These are phyloP conservation scores for Paraphaeosphaeria minitans DNA, from an alignment of 2,329 filamentous ascomycete species.

Conservation along the genomic window DNA sequence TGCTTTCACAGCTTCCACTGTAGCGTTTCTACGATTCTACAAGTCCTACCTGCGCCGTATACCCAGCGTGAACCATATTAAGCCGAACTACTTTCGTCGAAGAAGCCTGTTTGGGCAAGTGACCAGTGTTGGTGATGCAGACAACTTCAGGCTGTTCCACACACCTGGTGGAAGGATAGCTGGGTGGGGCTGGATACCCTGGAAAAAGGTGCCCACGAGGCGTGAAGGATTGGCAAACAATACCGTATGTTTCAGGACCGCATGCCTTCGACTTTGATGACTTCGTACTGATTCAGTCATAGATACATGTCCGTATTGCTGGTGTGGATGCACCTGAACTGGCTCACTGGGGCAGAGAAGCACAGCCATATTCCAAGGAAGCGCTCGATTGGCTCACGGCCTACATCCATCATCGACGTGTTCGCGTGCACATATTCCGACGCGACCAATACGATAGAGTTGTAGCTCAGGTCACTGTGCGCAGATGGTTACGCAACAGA, in stretches of 20 bases:
- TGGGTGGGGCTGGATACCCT: constrained; percentile 90
- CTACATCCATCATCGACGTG: constrained; percentile 72
- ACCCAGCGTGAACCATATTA: constrained; percentile 75
- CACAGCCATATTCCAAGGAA: constrained; percentile 82
- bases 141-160: constrained; percentile 93
- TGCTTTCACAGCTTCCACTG: constrained; percentile 60
- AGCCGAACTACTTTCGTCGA: constrained; percentile 73
- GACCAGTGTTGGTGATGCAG: constrained; percentile 93
- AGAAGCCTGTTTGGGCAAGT: constrained; percentile 83
- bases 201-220: constrained; percentile 70
- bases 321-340: constrained; percentile 93
- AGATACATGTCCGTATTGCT: constrained; percentile 89
- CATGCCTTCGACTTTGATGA: constrained; percentile 17
- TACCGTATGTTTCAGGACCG: constrained; percentile 66
- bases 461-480: constrained; percentile 81
- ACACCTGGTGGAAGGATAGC: constrained; percentile 86
- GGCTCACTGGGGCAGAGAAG: constrained; percentile 87
- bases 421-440: constrained; percentile 82
- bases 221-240: constrained; percentile 73
- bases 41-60: constrained; percentile 79
- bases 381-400: constrained; percentile 78
- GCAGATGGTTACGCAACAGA: constrained; percentile 68
- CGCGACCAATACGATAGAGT: constrained; percentile 92
- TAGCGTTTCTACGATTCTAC: constrained; percentile 66
- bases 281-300: constrained; percentile 12